Percentiles rank a stretch among this genome's conserved stretches.
These are phyloP conservation scores for Daldinia decipiens DNA, from an alignment of 495 filamentous ascomycete species.

Conservation along the genomic window DNA sequence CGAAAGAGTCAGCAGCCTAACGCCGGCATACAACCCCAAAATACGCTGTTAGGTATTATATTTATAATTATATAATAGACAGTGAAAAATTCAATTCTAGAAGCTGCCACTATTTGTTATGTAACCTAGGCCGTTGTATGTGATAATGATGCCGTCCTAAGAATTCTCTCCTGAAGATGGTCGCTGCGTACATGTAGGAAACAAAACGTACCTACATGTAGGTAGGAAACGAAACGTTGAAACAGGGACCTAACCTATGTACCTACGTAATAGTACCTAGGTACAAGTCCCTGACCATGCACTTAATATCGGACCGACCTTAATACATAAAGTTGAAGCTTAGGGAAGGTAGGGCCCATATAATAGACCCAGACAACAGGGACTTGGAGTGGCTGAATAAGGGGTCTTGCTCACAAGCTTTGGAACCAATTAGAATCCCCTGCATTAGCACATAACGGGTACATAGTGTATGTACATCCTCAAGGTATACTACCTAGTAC, in stretches of 20 bases:
- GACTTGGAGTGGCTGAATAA: conserved; percentile 32
- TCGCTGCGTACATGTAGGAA: neutral
- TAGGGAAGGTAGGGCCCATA: conserved; percentile 25
- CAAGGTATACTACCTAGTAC: conserved; percentile 10
- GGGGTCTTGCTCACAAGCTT: conserved; percentile 6
- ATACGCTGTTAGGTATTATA: conserved; percentile 32
- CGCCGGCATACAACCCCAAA: neutral
- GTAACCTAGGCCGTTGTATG: neutral
- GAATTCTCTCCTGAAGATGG: neutral
- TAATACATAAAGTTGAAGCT: conserved; percentile 22
- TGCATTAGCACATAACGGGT: neutral
- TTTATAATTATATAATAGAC: conserved; percentile 38
- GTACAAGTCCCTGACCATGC: neutral
- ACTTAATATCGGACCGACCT: conserved; percentile 42
- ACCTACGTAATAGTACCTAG: conserved; percentile 1
- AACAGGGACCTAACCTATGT: too few species aligned
- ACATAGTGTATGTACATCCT: too few species aligned
- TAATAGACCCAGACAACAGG: conserved; percentile 26
- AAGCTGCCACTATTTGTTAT: conserved; percentile 21
- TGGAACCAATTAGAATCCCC: conserved; percentile 31
- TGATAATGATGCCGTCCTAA: too few species aligned
- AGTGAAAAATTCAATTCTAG: conserved; percentile 40
- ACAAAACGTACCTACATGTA: neutral
- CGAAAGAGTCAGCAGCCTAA: conserved; percentile 19
- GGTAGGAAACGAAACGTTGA: neutral